These are phyloP conservation scores for Pseudogymnoascus sp. DNA, from an alignment of 2,329 filamentous ascomycete genomes.

Conservation along the genomic window DNA sequence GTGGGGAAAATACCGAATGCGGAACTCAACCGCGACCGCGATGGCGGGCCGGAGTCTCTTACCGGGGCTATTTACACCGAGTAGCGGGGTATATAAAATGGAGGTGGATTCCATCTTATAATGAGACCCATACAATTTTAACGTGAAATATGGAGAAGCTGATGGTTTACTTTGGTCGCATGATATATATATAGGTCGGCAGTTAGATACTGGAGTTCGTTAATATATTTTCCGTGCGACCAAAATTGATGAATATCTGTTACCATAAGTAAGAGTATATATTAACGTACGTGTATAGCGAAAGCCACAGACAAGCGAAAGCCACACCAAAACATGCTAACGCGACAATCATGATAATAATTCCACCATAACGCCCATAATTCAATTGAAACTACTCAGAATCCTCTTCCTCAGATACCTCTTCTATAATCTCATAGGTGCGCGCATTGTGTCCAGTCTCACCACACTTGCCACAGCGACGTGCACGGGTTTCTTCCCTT, in stretches of 20 bases:
- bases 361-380: no score
- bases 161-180: neutral
- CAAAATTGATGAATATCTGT: neutral
- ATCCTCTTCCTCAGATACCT: no score
- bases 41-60: neutral
- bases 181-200: neutral
- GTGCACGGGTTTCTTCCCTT: no score
- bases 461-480: no score
- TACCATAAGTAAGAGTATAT: neutral
- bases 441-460: no score
- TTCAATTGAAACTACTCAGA: no score
- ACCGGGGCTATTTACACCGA: slow-evolving; percentile 4
- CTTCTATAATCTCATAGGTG: no score
- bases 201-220: neutral
- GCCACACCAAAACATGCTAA: no score
- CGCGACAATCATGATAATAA: no score
- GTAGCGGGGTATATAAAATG: slow-evolving; percentile 6
- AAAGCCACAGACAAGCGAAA: no score
- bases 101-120: neutral
- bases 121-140: neutral
- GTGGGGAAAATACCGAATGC: neutral
- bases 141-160: neutral
- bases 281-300: no score
- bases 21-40: neutral
- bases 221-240: neutral